Evolutionary conservation across 1,284 basidiomycete species (phyloP).

Genomic region (Microbotryum intermedium): DNA sequence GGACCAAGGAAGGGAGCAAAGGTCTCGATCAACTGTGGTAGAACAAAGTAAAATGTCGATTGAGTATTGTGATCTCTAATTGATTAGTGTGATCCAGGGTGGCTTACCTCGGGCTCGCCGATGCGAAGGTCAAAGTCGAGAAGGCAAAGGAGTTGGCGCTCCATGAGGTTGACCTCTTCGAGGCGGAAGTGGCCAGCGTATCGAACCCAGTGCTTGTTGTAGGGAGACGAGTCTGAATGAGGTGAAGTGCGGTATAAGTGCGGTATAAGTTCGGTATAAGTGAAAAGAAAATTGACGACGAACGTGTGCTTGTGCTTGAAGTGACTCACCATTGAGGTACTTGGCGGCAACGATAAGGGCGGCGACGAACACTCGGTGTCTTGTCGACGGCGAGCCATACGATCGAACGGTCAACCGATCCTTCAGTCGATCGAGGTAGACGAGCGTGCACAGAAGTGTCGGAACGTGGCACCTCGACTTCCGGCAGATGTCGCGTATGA

Average conservation of each 20-base stretch:
- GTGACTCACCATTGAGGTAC: constrained; percentile 90
- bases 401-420: constrained; percentile 55
- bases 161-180: constrained; percentile 61
- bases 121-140: constrained; percentile 82
- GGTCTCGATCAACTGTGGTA: constrained; percentile 47
- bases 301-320: constrained; percentile 70
- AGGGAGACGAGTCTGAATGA: constrained; percentile 41
- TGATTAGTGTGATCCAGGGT: background rate
- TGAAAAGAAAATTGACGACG: background rate
- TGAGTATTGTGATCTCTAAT: background rate
- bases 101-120: constrained; percentile 50
- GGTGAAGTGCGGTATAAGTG: too few species aligned
- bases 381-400: constrained; percentile 74
- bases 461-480: constrained; percentile 69
- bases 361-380: constrained; percentile 88
- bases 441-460: constrained; percentile 79
- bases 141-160: constrained; percentile 79
- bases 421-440: constrained; percentile 82
- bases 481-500: constrained; percentile 72
- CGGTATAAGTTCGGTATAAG: constrained; percentile 57
- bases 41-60: background rate
- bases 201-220: constrained; percentile 81
- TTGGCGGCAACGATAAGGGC: constrained; percentile 90
- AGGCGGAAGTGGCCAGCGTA: constrained; percentile 17
- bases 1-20: constrained; percentile 23